Conservation (phyloP, 2,329 filamentous ascomycete species). For the Ophiosphaerella narmari region DNA sequence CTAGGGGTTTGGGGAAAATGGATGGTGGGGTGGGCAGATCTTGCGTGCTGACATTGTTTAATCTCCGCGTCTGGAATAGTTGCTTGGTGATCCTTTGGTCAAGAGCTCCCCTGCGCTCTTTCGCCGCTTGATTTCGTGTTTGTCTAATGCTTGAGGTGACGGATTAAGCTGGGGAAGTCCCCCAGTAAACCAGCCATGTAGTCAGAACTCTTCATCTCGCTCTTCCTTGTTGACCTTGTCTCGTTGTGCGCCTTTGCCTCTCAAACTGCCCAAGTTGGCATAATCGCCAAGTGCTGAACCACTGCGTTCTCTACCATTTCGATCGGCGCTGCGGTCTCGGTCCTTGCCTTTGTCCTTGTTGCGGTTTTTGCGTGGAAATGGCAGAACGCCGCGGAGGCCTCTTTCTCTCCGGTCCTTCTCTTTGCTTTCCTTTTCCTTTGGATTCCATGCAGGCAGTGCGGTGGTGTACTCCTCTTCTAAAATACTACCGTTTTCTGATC, state of each 20-base stretch:
- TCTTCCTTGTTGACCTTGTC: slow-evolving; percentile 7
- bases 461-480: slow-evolving; percentile 46
- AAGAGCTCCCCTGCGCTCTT: slow-evolving; percentile 40
- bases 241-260: slow-evolving; percentile 9
- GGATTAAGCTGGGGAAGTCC: slow-evolving; percentile 4
- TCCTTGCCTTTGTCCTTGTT: slow-evolving; percentile 31
- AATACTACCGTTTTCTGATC: slow-evolving; percentile 42
- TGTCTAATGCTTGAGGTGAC: slow-evolving; percentile 11
- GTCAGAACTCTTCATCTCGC: slow-evolving; percentile 39
- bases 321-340: slow-evolving; percentile 20
- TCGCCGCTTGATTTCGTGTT: slow-evolving; percentile 31
- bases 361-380: slow-evolving; percentile 40
- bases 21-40: too few relatives aligned
- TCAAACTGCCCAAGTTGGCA: slow-evolving; percentile 11
- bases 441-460: slow-evolving; percentile 42
- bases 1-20: too few relatives aligned
- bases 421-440: slow-evolving; percentile 35
- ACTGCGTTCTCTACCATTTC: slow-evolving; percentile 18
- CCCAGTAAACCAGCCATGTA: slow-evolving; percentile 44
- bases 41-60: too few relatives aligned
- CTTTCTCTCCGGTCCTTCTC: slow-evolving; percentile 47
- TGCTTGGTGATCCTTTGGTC: slow-evolving; percentile 6
- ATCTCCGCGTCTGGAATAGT: too few relatives aligned
- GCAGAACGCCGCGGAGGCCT: slow-evolving; percentile 45
- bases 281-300: slow-evolving; percentile 26